These are phyloP conservation scores for Fusarium compactum DNA, from an alignment of 2,329 filamentous ascomycete genomes.

Conservation along the genomic window DNA sequence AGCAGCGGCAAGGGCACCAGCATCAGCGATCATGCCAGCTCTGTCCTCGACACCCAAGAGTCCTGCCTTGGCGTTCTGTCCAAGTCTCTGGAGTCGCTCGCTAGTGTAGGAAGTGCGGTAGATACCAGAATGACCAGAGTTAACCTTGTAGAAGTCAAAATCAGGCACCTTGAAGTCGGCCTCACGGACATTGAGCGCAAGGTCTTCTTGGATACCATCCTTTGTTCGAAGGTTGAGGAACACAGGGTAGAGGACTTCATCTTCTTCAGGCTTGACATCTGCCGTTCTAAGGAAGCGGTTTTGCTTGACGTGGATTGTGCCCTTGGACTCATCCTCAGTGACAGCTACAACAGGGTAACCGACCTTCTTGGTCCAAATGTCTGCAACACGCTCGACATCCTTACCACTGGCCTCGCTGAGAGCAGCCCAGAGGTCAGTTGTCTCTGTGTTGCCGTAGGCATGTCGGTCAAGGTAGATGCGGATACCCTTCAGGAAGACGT, in stretches of 20 bases:
- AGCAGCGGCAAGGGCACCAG: slow-evolving; percentile 87
- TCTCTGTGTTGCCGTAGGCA: slow-evolving; percentile 95
- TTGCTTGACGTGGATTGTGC: slow-evolving; percentile 87
- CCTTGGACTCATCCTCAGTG: slow-evolving; percentile 71
- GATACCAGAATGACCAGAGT: slow-evolving; percentile 92
- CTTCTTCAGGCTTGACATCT: slow-evolving; percentile 93
- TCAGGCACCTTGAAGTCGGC: slow-evolving; percentile 80
- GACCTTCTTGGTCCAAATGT: slow-evolving; percentile 96
- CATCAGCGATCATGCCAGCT: slow-evolving; percentile 94
- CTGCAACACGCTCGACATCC: slow-evolving; percentile 89
- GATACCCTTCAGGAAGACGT: slow-evolving; percentile 92
- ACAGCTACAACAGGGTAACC: slow-evolving; percentile 93
- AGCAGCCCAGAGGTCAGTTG: slow-evolving; percentile 89
- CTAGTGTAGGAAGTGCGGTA: slow-evolving; percentile 91
- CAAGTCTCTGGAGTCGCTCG: slow-evolving; percentile 86
- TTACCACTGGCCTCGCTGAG: slow-evolving; percentile 91
- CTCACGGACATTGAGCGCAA: slow-evolving; percentile 74
- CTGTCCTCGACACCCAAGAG: slow-evolving; percentile 89
- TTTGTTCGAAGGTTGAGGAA: slow-evolving; percentile 88
- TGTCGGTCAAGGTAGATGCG: slow-evolving; percentile 94
- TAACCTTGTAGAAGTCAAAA: slow-evolving; percentile 94
- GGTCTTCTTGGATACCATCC: slow-evolving; percentile 81
- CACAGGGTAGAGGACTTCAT: slow-evolving; percentile 87
- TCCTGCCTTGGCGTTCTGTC: slow-evolving; percentile 78
- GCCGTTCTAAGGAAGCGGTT: slow-evolving; percentile 94